Evolutionary conservation across 139 green algal genomes (phyloP).

Genomic region (Picochlorum sp.): DNA sequence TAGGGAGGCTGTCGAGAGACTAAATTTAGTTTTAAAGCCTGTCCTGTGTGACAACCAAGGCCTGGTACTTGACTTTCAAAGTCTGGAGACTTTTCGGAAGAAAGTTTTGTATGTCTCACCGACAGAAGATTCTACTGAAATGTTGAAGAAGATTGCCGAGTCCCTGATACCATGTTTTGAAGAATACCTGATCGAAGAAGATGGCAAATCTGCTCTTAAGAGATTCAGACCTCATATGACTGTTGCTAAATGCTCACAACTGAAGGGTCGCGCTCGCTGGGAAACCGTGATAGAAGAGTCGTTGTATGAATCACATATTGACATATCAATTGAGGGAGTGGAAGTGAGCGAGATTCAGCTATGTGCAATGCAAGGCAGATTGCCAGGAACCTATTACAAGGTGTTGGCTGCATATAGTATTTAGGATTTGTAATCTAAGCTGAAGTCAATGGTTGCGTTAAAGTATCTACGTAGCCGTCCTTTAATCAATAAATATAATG

Average conservation of each 20-base stretch:
- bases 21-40: too few relatives aligned
- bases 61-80: not conserved
- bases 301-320: not conserved
- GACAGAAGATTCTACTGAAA: not conserved
- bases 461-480: too few relatives aligned
- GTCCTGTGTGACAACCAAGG: not conserved
- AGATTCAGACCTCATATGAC: slow-evolving; percentile 8
- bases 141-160: not conserved
- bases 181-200: not conserved
- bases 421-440: not conserved
- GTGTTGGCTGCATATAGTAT: not conserved
- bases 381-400: slow-evolving; percentile 3
- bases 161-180: not conserved
- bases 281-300: too few relatives aligned
- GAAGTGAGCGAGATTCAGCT: not conserved
- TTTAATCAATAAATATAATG: too few relatives aligned
- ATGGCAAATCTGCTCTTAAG: not conserved
- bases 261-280: not conserved
- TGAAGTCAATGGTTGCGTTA: too few relatives aligned
- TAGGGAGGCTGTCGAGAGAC: not conserved
- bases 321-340: not conserved
- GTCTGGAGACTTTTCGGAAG: not conserved
- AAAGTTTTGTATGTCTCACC: not conserved
- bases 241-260: not conserved
- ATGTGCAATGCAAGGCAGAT: slow-evolving; percentile 3